These are phyloP conservation scores for Lolium perenne DNA, from an alignment of 176 grass and related monocot species.

Conservation along the genomic window DNA sequence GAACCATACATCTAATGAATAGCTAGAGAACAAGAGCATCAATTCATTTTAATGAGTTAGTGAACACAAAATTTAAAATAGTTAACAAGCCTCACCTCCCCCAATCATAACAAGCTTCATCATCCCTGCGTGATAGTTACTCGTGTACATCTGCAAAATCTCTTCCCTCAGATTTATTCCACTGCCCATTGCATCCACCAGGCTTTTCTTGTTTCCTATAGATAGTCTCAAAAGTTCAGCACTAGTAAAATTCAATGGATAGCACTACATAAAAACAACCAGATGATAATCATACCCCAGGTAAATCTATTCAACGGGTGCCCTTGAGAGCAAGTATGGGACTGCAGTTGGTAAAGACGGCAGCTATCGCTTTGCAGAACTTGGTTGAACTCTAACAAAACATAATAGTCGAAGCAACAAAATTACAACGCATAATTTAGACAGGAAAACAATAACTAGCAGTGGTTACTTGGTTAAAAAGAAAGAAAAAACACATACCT, in stretches of 20 bases:
- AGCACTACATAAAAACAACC: neutral
- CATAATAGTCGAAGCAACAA: conserved; percentile 34
- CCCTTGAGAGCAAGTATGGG: conserved; percentile 71
- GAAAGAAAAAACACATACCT: conserved; percentile 59
- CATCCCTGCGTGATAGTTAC: conserved; percentile 81
- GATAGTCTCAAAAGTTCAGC: conserved; percentile 47
- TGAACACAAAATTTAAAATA: conserved; percentile 17
- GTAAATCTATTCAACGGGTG: conserved; percentile 95
- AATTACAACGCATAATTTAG: conserved; percentile 41
- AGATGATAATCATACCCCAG: conserved; percentile 77
- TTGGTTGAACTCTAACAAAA: conserved; percentile 87
- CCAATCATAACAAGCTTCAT: conserved; percentile 97
- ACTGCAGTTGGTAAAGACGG: conserved; percentile 87
- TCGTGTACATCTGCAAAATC: conserved; percentile 77
- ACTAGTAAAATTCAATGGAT: conserved; percentile 36
- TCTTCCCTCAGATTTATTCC: conserved; percentile 92
- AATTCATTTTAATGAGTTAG: conserved; percentile 24
- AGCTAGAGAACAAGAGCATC: conserved; percentile 35
- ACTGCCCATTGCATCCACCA: conserved; percentile 80
- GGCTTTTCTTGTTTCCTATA: conserved; percentile 97
- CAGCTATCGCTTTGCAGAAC: conserved; percentile 87
- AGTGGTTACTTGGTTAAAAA: neutral
- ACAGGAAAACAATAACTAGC: conserved; percentile 23
- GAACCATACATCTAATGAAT: conserved; percentile 31
- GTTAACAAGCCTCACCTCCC: conserved; percentile 67